Evolutionary conservation across 352 stramenopile species (phyloP).

Genomic region (Phytopythium helicoides): DNA sequence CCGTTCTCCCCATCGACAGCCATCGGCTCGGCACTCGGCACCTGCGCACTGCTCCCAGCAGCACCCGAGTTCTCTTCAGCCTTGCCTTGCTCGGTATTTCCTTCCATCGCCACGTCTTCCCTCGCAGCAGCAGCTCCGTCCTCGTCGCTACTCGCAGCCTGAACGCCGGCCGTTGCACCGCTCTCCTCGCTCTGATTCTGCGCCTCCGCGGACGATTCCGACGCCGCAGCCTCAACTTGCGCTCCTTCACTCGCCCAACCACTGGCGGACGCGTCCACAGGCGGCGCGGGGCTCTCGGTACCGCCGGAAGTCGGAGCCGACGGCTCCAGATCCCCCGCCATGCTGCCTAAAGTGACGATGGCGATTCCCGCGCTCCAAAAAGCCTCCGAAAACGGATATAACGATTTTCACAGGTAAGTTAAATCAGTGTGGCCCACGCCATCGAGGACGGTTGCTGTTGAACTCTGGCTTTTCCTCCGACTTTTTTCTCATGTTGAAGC

Average conservation of each 20-base stretch:
- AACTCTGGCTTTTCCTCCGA: conserved; percentile 2
- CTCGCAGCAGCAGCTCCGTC: not conserved
- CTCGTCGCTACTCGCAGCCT: not conserved
- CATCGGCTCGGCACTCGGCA: no score
- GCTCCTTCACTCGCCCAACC: not conserved
- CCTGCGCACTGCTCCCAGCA: no score
- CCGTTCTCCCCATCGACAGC: no score
- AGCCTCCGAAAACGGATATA: not conserved
- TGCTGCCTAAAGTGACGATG: not conserved
- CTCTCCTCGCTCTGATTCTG: no score
- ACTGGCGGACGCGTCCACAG: not conserved
- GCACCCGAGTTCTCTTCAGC: no score
- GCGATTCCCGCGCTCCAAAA: conserved; percentile 2
- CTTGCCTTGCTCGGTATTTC: conserved; percentile 9
- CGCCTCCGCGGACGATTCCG: no score
- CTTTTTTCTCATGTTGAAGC: conserved; percentile 11
- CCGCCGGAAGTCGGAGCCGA: not conserved
- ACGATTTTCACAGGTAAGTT: not conserved
- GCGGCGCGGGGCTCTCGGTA: not conserved
- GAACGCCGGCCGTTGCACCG: not conserved
- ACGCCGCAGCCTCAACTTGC: no score
- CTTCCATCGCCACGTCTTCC: not conserved
- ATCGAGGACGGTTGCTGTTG: not conserved
- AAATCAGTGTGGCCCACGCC: not conserved
- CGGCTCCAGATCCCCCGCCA: conserved; percentile 3